These are phyloP conservation scores for Xylaria acuta DNA, from an alignment of 495 filamentous ascomycete species.

Conservation along the genomic window DNA sequence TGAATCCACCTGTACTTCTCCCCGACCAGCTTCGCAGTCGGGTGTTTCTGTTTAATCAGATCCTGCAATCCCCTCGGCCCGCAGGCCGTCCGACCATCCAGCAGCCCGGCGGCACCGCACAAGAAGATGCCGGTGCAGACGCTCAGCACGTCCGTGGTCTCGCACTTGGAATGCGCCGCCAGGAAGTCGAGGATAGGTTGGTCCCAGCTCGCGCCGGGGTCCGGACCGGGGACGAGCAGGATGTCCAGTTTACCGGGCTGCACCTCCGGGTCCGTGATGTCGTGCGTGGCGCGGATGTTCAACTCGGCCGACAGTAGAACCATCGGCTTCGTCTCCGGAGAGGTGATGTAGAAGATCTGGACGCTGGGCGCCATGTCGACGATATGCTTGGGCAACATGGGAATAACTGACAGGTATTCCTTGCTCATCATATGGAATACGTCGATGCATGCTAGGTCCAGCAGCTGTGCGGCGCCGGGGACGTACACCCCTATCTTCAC, in stretches of 20 bases:
- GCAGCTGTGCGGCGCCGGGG: slow-evolving; percentile 49
- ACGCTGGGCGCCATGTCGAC: slow-evolving; percentile 47
- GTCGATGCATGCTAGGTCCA: slow-evolving; percentile 57
- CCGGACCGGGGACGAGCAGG: slow-evolving; percentile 60
- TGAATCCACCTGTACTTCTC: slow-evolving; percentile 54
- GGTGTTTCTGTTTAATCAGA: slow-evolving; percentile 48
- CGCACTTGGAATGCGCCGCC: slow-evolving; percentile 42
- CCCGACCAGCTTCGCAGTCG: slow-evolving; percentile 52
- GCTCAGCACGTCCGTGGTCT: slow-evolving; percentile 54
- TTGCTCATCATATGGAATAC: slow-evolving; percentile 52
- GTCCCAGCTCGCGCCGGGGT: slow-evolving; percentile 40
- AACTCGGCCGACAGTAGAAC: slow-evolving; percentile 42
- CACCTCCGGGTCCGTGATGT: slow-evolving; percentile 49
- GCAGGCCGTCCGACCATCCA: slow-evolving; percentile 54
- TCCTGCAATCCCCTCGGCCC: slow-evolving; percentile 58
- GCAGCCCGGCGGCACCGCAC: slow-evolving; percentile 56
- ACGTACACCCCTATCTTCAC: slow-evolving; percentile 46
- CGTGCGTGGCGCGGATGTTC: slow-evolving; percentile 47
- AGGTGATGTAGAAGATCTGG: slow-evolving; percentile 53
- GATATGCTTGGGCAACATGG: slow-evolving; percentile 43
- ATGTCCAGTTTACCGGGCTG: slow-evolving; percentile 58
- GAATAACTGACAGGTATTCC: slow-evolving; percentile 47
- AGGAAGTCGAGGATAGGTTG: slow-evolving; percentile 39
- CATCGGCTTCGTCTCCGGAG: slow-evolving; percentile 36
- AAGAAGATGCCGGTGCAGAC: slow-evolving; percentile 63